phyloP scores from a whole-genome alignment of 805 yeast genomes.

The Metschnikowia kofuensis region DNA sequence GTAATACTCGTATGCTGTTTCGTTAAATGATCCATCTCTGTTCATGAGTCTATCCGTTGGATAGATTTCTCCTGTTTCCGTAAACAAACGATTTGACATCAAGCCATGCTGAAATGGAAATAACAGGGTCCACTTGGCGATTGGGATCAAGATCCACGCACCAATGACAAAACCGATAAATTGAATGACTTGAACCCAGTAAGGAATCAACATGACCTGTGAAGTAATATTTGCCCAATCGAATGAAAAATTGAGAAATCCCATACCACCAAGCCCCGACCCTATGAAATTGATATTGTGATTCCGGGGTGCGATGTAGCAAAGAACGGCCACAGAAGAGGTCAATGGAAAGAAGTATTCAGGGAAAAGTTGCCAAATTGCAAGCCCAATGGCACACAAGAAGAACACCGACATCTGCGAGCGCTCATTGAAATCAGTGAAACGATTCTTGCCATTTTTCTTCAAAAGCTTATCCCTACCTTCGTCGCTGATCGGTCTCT shows the following conservation, averaged over 20 bases:
- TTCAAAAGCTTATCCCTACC: background rate
- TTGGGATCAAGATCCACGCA: slow-evolving; percentile 50
- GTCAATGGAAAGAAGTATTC: slow-evolving; percentile 48
- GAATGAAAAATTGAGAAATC: slow-evolving; percentile 45
- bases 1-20: slow-evolving; percentile 42
- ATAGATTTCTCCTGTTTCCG: slow-evolving; percentile 35
- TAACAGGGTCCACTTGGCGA: slow-evolving; percentile 43
- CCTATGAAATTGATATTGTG: slow-evolving; percentile 43
- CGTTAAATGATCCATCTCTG: slow-evolving; percentile 36
- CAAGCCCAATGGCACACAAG: slow-evolving; percentile 23
- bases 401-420: slow-evolving; percentile 39
- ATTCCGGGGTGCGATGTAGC: slow-evolving; percentile 48
- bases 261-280: slow-evolving; percentile 54
- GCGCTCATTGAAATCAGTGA: background rate
- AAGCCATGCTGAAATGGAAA: slow-evolving; percentile 35
- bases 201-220: slow-evolving; percentile 47
- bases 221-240: slow-evolving; percentile 57
- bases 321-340: slow-evolving; percentile 46
- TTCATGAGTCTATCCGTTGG: slow-evolving; percentile 44
- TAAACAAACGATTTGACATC: slow-evolving; percentile 46
- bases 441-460: background rate
- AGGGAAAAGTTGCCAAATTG: slow-evolving; percentile 48
- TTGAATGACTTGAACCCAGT: slow-evolving; percentile 50
- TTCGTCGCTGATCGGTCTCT: background rate
- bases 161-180: slow-evolving; percentile 44